Conservation (phyloP, 179 eudicot genomes). For the Silene coronaria region DNA sequence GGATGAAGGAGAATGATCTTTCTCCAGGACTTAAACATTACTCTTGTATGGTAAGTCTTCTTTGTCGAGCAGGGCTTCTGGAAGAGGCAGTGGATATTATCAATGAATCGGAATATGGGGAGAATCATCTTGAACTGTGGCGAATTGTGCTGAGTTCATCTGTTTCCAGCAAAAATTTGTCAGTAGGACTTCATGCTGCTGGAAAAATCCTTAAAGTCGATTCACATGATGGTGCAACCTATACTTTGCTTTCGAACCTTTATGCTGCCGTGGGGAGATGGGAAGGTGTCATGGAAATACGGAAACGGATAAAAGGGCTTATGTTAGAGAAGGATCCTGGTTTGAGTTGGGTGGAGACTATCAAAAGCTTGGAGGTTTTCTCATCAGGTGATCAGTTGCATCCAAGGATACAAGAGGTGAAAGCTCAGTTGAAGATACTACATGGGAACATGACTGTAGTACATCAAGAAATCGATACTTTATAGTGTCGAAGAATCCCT, state of each 20-base stretch:
- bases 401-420: constrained; percentile 38
- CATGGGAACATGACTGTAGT: constrained; percentile 32
- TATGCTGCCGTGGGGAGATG: constrained; percentile 68
- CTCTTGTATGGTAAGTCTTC: constrained; percentile 77
- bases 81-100: constrained; percentile 68
- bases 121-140: constrained; percentile 53
- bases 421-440: constrained; percentile 38
- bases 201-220: constrained; percentile 38
- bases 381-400: constrained; percentile 67
- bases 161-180: constrained; percentile 40
- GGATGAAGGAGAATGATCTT: constrained; percentile 49
- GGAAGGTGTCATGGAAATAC: constrained; percentile 58
- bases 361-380: constrained; percentile 41
- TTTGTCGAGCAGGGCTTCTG: constrained; percentile 70
- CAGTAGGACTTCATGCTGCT: constrained; percentile 54
- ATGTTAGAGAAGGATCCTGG: constrained; percentile 69
- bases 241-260: constrained; percentile 56
- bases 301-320: constrained; percentile 46
- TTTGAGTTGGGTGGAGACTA: constrained; percentile 71
- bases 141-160: constrained; percentile 66
- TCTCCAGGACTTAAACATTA: constrained; percentile 61
- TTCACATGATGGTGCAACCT: constrained; percentile 52
- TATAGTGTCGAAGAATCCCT: constrained; percentile 2
- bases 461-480: constrained; percentile 22
- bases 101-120: constrained; percentile 41